Base-by-base conservation (phyloP, 2,329 filamentous ascomycete genomes). In the Aspergillus fumigatiaffinis region DNA sequence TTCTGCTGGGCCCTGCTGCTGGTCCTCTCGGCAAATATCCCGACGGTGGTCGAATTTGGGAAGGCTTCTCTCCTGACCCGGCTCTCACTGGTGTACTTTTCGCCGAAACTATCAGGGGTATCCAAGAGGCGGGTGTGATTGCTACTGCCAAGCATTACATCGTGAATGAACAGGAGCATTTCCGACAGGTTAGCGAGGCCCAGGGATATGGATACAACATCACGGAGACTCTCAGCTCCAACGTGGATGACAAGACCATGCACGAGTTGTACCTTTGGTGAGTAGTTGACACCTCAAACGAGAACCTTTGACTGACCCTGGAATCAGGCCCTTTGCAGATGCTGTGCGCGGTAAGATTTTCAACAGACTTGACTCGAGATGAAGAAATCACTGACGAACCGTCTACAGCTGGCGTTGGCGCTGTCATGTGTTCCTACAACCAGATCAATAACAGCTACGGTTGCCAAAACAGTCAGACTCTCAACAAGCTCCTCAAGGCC, bases 61-160 rank as follows among this genome's bases (percentile, higher is more conserved):
- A 79, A 66, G 77, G 77, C 8, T 86, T 85, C 76, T 86, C 87
- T 4, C 87, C 88, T 3, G 90, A 94, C 66, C 90, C 90, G 0
- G 87, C 88, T 14, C 79, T 92, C 53, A 87, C 90, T 53, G 92
- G 89, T 53, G 79, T 87, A 61, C 85, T 86, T 54, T 87, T 92
- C 64, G 85, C 85, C 41, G 81, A 89, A 69, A 90, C 88, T 1
- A 82, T 95, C 59, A 82, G 84, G 69, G 92, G 92, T 59, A 92
- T 95, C 48, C 92, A 96, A 70, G 84, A 87, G 67, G 86, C 87
- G 14, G 91, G 91, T 71, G 84, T 93, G 53, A 88, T 96, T 75
- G 91, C 92, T 59, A 92, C 88, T 67, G 88, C 88, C 50, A 93
- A 92, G 80, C 89, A 92, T 70, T 88, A 79, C 70, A 84, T 91